Conservation (phyloP, 805 yeast species). For the Pichia nanzhaoensis region DNA sequence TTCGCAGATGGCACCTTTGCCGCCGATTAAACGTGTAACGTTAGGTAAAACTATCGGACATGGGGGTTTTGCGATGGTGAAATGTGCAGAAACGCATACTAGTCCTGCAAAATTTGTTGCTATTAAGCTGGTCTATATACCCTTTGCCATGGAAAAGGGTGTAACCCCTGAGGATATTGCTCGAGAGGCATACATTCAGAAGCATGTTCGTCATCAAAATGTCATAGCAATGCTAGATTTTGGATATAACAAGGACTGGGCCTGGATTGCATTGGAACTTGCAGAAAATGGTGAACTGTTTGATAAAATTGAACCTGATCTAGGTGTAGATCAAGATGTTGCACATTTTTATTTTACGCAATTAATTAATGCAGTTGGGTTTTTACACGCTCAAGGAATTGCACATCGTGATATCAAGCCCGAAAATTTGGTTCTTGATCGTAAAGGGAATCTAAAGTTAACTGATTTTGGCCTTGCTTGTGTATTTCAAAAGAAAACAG, state of each 20-base stretch:
- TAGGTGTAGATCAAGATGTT: conserved; percentile 58
- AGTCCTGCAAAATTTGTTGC: conserved; percentile 35
- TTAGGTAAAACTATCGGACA: conserved; percentile 54
- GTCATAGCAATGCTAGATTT: conserved; percentile 49
- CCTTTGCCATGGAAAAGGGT: conserved; percentile 28
- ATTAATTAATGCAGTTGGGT: conserved; percentile 52
- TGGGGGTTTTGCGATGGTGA: conserved; percentile 63
- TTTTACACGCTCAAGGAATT: conserved; percentile 55
- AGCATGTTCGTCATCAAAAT: conserved; percentile 52
- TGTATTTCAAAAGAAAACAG: conserved; percentile 44
- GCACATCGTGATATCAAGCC: conserved; percentile 68
- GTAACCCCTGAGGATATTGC: conserved; percentile 33
- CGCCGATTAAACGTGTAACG: conserved; percentile 39
- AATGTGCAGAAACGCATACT: conserved; percentile 34
- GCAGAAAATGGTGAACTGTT: conserved; percentile 73
- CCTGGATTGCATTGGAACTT: conserved; percentile 61
- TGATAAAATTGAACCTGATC: conserved; percentile 72
- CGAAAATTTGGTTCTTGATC: conserved; percentile 59
- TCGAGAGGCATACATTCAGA: conserved; percentile 54
- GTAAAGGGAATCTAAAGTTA: conserved; percentile 58
- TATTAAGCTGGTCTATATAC: conserved; percentile 46
- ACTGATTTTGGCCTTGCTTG: conserved; percentile 75
- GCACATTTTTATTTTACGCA: conserved; percentile 68
- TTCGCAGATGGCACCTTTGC: conserved; percentile 43
- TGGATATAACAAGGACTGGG: conserved; percentile 49